Conservation (phyloP, 306 rosid genomes). For the Rosa lucieae region DNA sequence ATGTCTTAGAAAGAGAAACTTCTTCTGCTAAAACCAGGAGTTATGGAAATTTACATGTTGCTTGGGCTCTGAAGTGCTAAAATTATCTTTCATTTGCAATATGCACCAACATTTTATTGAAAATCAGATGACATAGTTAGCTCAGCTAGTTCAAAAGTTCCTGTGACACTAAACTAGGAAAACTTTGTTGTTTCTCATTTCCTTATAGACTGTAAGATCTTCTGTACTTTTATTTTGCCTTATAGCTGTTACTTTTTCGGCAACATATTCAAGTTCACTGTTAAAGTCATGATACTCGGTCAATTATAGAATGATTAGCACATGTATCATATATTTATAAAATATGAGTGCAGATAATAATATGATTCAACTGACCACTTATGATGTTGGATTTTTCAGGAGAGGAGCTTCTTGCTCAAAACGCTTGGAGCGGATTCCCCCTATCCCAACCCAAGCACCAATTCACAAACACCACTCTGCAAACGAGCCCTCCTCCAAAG, state of each 20-base stretch:
- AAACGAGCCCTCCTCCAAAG: slow-evolving; percentile 93
- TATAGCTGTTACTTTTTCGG: background rate
- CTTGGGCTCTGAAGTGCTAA: background rate
- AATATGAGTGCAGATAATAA: slow-evolving; percentile 10
- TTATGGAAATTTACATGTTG: background rate
- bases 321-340: background rate
- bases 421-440: slow-evolving; percentile 95
- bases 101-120: background rate
- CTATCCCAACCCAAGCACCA: slow-evolving; percentile 48
- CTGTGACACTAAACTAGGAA: background rate
- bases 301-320: background rate
- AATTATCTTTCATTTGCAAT: background rate
- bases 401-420: slow-evolving; percentile 91
- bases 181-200: background rate
- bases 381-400: slow-evolving; percentile 55
- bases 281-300: background rate
- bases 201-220: background rate
- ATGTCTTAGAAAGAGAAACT: background rate
- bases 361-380: slow-evolving; percentile 28
- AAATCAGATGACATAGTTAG: background rate
- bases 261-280: background rate
- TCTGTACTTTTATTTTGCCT: background rate
- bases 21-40: background rate
- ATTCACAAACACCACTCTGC: slow-evolving; percentile 87
- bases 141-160: background rate